phyloP scores from a whole-genome alignment of 2,329 filamentous ascomycete species.

The Dactylellina sp. region DNA sequence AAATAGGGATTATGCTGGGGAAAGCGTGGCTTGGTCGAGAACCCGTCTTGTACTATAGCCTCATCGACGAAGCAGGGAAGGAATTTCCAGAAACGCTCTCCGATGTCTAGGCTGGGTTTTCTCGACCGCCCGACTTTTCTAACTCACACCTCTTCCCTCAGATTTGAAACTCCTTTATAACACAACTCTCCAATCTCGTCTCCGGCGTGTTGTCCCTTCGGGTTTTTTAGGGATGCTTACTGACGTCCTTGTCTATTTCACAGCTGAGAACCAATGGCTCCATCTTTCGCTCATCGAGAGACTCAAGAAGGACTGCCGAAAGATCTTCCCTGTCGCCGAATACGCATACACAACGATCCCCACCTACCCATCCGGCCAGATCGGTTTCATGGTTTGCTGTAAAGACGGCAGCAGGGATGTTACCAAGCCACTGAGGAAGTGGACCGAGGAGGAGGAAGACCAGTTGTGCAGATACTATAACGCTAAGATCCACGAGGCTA shows the following conservation, averaged over 20 bases:
- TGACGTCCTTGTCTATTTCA: constrained; percentile 40
- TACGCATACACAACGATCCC: constrained; percentile 99
- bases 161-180: constrained; percentile 59
- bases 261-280: constrained; percentile 99
- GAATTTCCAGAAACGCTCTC: constrained; percentile 23
- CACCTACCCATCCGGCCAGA: constrained; percentile 98
- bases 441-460: constrained; percentile 88
- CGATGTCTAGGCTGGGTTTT: constrained; percentile 49
- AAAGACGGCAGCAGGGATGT: constrained; percentile 89
- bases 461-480: constrained; percentile 97
- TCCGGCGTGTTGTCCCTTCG: constrained; percentile 42
- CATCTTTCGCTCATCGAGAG: constrained; percentile 92
- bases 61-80: constrained; percentile 45
- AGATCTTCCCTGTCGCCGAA: constrained; percentile 97
- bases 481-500: constrained; percentile 92
- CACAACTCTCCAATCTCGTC: constrained; percentile 55
- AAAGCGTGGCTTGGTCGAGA: constrained; percentile 7
- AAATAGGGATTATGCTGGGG: constrained; percentile 45
- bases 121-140: constrained; percentile 2
- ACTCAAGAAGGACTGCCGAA: constrained; percentile 95
- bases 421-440: constrained; percentile 83
- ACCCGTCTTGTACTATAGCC: constrained; percentile 56
- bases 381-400: constrained; percentile 99
- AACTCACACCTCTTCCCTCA: constrained; percentile 50
- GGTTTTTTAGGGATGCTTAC: constrained; percentile 4